A percentile compares a stretch with the other conserved stretches of the same genome.
Evolutionary conservation across 176 grass and related monocot species (phyloP).

Genomic region (Paspalum notatum): DNA sequence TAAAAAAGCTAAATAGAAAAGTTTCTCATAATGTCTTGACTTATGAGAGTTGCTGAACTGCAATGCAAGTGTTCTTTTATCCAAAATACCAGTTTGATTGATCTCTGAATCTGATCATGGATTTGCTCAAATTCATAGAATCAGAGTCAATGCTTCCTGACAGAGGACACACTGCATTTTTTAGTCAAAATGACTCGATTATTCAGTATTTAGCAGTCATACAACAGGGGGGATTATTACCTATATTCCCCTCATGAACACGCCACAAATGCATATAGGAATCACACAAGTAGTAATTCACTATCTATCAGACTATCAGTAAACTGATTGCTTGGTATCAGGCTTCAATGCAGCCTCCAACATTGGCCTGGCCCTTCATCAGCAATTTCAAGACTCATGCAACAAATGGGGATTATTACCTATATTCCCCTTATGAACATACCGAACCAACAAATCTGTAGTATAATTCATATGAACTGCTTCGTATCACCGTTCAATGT

Average conservation of each 20-base stretch:
- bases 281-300: constrained; percentile 42
- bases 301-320: neutral
- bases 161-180: too few relatives aligned
- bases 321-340: constrained; percentile 16
- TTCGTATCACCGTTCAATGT: constrained; percentile 40
- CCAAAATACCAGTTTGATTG: too few relatives aligned
- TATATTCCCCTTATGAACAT: constrained; percentile 47
- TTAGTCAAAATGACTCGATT: neutral
- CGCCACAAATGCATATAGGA: constrained; percentile 4
- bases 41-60: too few relatives aligned
- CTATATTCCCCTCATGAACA: constrained; percentile 41
- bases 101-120: too few relatives aligned
- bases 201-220: neutral
- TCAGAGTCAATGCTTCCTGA: too few relatives aligned
- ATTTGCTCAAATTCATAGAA: too few relatives aligned
- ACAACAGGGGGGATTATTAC: constrained; percentile 40
- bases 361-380: too few relatives aligned
- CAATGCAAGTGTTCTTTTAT: too few relatives aligned
- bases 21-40: too few relatives aligned
- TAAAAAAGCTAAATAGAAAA: too few relatives aligned
- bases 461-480: neutral
- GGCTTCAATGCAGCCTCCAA: constrained; percentile 18
- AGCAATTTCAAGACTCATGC: neutral
- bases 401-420: constrained; percentile 42
- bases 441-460: constrained; percentile 21